These are phyloP conservation scores for Pythium periplocum DNA, from an alignment of 352 stramenopile genomes.

Conservation along the genomic window DNA sequence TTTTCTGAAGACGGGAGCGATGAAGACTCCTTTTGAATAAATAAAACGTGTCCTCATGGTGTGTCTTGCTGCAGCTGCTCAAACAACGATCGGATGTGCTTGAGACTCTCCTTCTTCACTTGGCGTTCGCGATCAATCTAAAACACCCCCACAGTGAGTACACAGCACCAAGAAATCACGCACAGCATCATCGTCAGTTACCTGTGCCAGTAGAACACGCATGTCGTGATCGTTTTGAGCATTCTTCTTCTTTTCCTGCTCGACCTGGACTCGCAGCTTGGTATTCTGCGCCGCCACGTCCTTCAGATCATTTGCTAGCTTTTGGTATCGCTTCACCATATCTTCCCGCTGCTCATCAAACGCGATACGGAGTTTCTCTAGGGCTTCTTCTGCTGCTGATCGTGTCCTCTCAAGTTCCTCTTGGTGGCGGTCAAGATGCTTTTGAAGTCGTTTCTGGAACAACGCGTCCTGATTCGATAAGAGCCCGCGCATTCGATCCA, in stretches of 20 bases:
- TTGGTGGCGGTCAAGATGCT: constrained; percentile 36
- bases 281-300: constrained; percentile 41
- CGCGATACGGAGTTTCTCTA: constrained; percentile 24
- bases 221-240: constrained; percentile 59
- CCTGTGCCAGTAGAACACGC: constrained; percentile 53
- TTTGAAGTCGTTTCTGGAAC: constrained; percentile 45
- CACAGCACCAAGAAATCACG: background rate
- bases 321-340: constrained; percentile 39
- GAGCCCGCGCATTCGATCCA: constrained; percentile 49
- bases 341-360: constrained; percentile 28
- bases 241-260: constrained; percentile 38
- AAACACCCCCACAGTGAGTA: background rate
- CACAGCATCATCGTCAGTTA: constrained; percentile 12
- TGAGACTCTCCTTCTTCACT: constrained; percentile 60
- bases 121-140: constrained; percentile 68
- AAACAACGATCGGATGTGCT: constrained; percentile 74
- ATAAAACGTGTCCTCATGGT: constrained; percentile 14
- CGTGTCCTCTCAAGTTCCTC: constrained; percentile 35
- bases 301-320: constrained; percentile 33
- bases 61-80: constrained; percentile 60
- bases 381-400: constrained; percentile 27
- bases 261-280: constrained; percentile 35
- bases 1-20: constrained; percentile 79
- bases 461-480: constrained; percentile 51
- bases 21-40: constrained; percentile 72